Evolutionary conservation across 148 eudicot species (phyloP).

Genomic region (Amaranthus hypochondriacus): DNA sequence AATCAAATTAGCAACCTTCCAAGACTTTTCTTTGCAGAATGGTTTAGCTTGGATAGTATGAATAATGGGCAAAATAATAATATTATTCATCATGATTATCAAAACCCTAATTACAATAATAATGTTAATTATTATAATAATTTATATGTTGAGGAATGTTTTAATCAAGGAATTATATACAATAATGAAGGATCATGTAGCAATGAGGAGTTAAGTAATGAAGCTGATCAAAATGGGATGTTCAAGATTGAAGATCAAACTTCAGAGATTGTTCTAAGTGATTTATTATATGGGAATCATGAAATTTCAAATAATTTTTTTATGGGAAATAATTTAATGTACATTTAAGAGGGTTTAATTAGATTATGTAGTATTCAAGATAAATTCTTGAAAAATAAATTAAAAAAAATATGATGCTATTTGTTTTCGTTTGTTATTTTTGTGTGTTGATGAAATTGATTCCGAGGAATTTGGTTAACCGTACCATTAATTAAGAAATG

Average conservation of each 20-base stretch:
- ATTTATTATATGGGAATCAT: constrained; percentile 13
- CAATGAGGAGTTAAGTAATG: constrained; percentile 10
- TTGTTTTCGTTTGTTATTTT: too few species aligned
- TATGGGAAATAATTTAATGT: constrained; percentile 16
- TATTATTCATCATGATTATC: constrained; percentile 12
- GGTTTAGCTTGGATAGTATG: constrained; percentile 29
- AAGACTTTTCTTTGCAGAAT: constrained; percentile 35
- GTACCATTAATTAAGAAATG: too few species aligned
- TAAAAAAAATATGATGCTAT: too few species aligned
- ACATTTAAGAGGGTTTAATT: constrained; percentile 6
- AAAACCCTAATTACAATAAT: constrained; percentile 2
- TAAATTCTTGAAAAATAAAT: not conserved
- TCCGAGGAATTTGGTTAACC: too few species aligned
- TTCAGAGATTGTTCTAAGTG: constrained; percentile 20
- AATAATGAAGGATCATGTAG: constrained; percentile 23
- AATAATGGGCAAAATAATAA: not conserved
- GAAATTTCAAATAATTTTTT: constrained; percentile 17
- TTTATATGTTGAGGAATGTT: constrained; percentile 17
- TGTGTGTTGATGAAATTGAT: too few species aligned
- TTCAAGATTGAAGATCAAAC: constrained; percentile 28
- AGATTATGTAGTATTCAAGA: not conserved
- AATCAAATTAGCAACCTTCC: constrained; percentile 25
- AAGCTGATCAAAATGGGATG: constrained; percentile 8
- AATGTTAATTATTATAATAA: constrained; percentile 1
- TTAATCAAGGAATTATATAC: constrained; percentile 18